Conservation (phyloP, 2,329 filamentous ascomycete genomes). For the Podosphaera fusca region DNA sequence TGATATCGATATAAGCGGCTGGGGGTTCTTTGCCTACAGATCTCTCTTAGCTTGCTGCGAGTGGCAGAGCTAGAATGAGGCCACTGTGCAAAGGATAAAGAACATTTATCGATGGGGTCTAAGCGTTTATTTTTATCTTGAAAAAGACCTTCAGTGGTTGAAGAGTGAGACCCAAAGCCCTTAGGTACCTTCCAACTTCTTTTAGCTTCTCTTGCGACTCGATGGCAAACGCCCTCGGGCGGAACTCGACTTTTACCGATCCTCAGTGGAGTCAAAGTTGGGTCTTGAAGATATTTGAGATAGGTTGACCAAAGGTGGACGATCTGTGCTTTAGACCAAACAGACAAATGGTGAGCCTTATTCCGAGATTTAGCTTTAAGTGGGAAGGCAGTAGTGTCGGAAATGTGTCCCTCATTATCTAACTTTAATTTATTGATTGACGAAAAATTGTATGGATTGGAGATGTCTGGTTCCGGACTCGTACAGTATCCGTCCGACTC, state of each 20-base stretch:
- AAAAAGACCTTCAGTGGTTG: not conserved
- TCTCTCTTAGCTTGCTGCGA: constrained; percentile 34
- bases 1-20: constrained; percentile 20
- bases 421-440: constrained; percentile 10
- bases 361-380: constrained; percentile 11
- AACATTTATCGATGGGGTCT: constrained; percentile 28
- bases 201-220: constrained; percentile 42
- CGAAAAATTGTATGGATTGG: constrained; percentile 16
- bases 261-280: constrained; percentile 41
- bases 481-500: constrained; percentile 29
- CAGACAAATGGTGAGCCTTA: constrained; percentile 20
- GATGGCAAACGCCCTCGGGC: constrained; percentile 38
- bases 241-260: constrained; percentile 40
- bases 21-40: constrained; percentile 34
- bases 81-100: constrained; percentile 32
- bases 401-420: constrained; percentile 1
- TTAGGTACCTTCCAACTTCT: constrained; percentile 42
- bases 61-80: constrained; percentile 40
- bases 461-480: constrained; percentile 25
- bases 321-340: constrained; percentile 42
- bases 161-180: constrained; percentile 7
- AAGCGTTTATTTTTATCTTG: constrained; percentile 26
- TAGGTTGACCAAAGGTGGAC: constrained; percentile 44
- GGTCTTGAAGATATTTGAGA: constrained; percentile 39
- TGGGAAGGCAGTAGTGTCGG: not conserved